These are phyloP conservation scores for Tulasnella sp. DNA, from an alignment of 768 basidiomycete species.

Conservation along the genomic window DNA sequence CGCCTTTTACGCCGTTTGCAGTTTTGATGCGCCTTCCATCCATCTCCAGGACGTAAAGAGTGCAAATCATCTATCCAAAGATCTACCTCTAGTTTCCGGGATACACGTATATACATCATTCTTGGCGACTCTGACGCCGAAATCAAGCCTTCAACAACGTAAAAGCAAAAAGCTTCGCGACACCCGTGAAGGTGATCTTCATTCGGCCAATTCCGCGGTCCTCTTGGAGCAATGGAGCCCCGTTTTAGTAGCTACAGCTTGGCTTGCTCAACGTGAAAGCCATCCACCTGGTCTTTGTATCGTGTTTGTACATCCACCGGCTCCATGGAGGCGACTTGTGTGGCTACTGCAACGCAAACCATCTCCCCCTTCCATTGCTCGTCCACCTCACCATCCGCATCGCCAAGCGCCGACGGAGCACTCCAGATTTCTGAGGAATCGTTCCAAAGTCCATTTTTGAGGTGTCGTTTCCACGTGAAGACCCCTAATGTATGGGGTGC, in stretches of 20 bases:
- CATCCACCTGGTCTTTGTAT: not conserved
- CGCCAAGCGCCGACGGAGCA: constrained; percentile 20
- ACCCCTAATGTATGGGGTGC: constrained; percentile 13
- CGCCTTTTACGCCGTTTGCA: not conserved
- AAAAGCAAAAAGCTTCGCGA: not conserved
- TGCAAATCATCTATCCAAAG: not conserved
- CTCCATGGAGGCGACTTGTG: not conserved
- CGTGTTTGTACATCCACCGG: not conserved
- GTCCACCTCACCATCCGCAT: not conserved
- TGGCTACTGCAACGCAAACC: constrained; percentile 20
- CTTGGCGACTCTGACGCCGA: not conserved
- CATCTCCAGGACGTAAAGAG: not conserved
- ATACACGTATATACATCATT: not conserved
- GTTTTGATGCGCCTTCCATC: not conserved
- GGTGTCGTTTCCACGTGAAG: not conserved
- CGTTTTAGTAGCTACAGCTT: not conserved
- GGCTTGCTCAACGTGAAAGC: not conserved
- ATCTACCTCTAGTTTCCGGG: not conserved
- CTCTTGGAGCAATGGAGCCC: not conserved
- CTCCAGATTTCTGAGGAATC: constrained; percentile 14
- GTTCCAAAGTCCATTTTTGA: constrained; percentile 13
- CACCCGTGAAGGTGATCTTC: not conserved
- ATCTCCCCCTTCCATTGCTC: constrained; percentile 21
- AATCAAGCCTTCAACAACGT: not conserved
- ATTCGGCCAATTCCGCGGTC: not conserved